Base-by-base conservation (phyloP, 2,329 filamentous ascomycete genomes). In the Colletotrichum filicis region DNA sequence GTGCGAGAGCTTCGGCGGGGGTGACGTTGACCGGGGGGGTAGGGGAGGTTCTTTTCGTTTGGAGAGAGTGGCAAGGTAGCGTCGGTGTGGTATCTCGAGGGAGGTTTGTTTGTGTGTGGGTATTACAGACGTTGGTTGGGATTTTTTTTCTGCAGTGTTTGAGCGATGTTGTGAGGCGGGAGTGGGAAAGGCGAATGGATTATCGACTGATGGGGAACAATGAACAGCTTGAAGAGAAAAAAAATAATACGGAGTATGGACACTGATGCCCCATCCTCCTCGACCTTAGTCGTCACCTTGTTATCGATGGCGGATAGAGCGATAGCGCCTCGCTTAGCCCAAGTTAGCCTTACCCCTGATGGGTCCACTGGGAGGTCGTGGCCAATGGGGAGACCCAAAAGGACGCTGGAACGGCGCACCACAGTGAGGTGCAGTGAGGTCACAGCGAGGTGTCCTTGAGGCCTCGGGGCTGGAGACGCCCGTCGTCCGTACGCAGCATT, bases 321-420 rank as follows among this genome's bases (percentile, higher is more conserved):
- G 73, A 73, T 74, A 74, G 73, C 73, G 70, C 73, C 65, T 74
- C 73, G 73, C 73, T 74, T 73, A 73, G 64, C 68, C 63, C 37
- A 49, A 30, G 68, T 56, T 71, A 63, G 69, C 69, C 66, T 69
- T 64, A 63, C 68, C 68, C 71, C 71, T 72, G 71, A 56, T 26
- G 60, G 28, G 11, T 42, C 59, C 58, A 72, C 60, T 1, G 32
- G 3, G 2, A n/a, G 9, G 7, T 2, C 1, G 1, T 8, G 5
- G 28, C 71, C 71, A 73, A 73, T 73, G 3, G 53, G 14, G 3
- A 5, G 14, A 9, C 49, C 28, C 14, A 0, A n/a, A 16, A 32
- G 26, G 12, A 22, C 57, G 70, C 71, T 73, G 71, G 66, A 65
- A 73, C 66, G 67, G 67, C 56, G 67, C 61, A 73, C 71, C 71